Evolutionary conservation across 1,284 basidiomycete genomes (phyloP).

Genomic region (Chondrostereum purpureum): DNA sequence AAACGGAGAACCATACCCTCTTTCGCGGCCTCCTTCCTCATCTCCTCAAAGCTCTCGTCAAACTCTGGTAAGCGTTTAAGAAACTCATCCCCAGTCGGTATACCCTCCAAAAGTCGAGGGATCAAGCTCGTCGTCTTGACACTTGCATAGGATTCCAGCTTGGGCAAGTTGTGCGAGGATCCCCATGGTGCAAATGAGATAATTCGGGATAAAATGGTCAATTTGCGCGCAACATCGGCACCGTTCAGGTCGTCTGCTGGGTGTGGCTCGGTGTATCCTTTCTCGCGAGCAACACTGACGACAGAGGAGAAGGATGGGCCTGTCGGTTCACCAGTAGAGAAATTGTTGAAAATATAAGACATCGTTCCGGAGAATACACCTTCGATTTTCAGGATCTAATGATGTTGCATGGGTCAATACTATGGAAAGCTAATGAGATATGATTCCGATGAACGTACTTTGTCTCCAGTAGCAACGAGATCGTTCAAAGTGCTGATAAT

Average conservation of each 20-base stretch:
- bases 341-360: conserved; percentile 99
- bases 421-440: no score
- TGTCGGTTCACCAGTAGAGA: conserved; percentile 58
- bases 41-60: conserved; percentile 73
- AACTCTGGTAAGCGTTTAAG: conserved; percentile 76
- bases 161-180: conserved; percentile 26
- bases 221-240: conserved; percentile 93
- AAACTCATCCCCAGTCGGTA: conserved; percentile 77
- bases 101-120: conserved; percentile 65
- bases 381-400: conserved; percentile 75
- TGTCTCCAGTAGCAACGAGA: conserved; percentile 87
- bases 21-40: conserved; percentile 71
- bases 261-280: conserved; percentile 97
- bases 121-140: conserved; percentile 86
- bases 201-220: conserved; percentile 88
- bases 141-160: conserved; percentile 59
- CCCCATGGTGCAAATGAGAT: conserved; percentile 36
- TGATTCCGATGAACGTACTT: conserved; percentile 40
- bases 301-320: conserved; percentile 82
- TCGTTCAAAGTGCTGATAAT: conserved; percentile 90
- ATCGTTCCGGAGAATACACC: conserved; percentile 93
- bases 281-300: conserved; percentile 83
- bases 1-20: conserved; percentile 86
- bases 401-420: no score
- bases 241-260: conserved; percentile 96